Evolutionary conservation across 305 asterid species (phyloP).

Genomic region (Stenogyne calaminthoides): DNA sequence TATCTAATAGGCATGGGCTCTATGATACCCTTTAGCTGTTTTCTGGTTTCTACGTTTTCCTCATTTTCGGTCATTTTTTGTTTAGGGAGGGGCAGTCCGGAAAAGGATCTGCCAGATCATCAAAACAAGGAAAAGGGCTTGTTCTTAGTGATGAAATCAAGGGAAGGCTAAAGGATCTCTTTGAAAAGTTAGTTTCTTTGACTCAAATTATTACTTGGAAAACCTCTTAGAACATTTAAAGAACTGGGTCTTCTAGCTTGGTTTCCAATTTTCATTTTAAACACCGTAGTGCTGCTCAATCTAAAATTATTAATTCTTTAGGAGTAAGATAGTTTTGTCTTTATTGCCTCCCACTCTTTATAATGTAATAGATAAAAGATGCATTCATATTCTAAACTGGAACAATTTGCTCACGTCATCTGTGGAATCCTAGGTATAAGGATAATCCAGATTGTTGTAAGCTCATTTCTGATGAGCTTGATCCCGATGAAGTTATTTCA

Average conservation of each 20-base stretch:
- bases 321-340: constrained; percentile 2
- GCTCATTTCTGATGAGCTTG: constrained; percentile 69
- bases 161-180: constrained; percentile 61
- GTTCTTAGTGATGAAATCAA: constrained; percentile 49
- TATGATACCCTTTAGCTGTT: constrained; percentile 23
- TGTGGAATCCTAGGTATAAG: constrained; percentile 53
- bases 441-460: constrained; percentile 57
- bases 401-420: constrained; percentile 20
- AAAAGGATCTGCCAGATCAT: constrained; percentile 42
- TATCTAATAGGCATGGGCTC: constrained; percentile 45
- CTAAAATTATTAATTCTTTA: constrained; percentile 11
- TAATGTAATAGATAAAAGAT: not conserved
- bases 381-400: constrained; percentile 29
- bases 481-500: constrained; percentile 55
- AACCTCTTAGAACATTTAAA: constrained; percentile 9
- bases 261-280: not conserved
- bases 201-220: not conserved
- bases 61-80: constrained; percentile 31
- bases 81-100: constrained; percentile 53
- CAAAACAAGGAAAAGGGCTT: constrained; percentile 43
- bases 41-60: constrained; percentile 16
- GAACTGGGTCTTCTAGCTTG: constrained; percentile 15
- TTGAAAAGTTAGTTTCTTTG: constrained; percentile 62
- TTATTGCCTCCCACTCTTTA: constrained; percentile 9
- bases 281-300: constrained; percentile 12